phyloP scores from a whole-genome alignment of 306 rosid genomes.

The Inga oerstediana region DNA sequence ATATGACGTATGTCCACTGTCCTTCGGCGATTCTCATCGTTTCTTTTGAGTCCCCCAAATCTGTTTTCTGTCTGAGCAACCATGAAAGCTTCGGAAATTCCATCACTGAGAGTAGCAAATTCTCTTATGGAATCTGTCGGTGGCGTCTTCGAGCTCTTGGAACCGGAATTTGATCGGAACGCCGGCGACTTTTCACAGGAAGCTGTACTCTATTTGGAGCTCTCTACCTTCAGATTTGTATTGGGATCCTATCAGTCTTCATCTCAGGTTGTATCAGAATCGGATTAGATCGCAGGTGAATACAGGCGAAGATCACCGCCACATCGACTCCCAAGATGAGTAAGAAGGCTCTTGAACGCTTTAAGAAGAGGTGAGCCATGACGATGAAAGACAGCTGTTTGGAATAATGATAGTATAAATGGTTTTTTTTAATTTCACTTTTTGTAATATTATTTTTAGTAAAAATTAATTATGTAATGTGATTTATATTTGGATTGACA shows the following conservation, averaged over 20 bases:
- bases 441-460: no score
- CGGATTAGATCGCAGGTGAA: slow-evolving; percentile 40
- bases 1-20: background rate
- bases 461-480: no score
- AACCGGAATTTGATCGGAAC: slow-evolving; percentile 72
- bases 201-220: slow-evolving; percentile 87
- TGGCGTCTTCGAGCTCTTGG: slow-evolving; percentile 88
- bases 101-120: no score
- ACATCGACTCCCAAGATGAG: slow-evolving; percentile 68
- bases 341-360: slow-evolving; percentile 61
- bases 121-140: slow-evolving; percentile 49
- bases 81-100: background rate
- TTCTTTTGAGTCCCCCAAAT: background rate
- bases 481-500: no score
- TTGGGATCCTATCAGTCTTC: slow-evolving; percentile 51
- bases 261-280: slow-evolving; percentile 45
- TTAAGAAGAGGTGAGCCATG: slow-evolving; percentile 47
- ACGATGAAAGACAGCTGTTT: slow-evolving; percentile 39
- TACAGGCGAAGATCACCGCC: slow-evolving; percentile 53
- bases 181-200: slow-evolving; percentile 79
- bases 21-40: background rate
- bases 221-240: slow-evolving; percentile 68
- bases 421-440: no score
- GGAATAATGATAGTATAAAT: no score
- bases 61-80: background rate